Conservation (phyloP, 2,329 filamentous ascomycete genomes). For the Penicillium sp. region DNA sequence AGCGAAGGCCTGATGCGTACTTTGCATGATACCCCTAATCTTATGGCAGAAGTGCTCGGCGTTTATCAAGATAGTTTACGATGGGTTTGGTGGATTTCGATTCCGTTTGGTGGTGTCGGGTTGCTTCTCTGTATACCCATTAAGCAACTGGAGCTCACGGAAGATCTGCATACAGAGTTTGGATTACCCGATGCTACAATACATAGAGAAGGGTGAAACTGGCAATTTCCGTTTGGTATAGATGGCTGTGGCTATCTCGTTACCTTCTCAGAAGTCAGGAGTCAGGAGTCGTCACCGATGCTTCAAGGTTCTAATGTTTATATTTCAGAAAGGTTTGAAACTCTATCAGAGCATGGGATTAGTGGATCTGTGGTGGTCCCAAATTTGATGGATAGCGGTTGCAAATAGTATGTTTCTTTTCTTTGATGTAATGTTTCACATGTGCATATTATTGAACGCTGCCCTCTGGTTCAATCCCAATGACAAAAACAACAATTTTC, state of each 20-base stretch:
- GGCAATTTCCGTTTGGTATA: not conserved
- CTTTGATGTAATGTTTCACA: not conserved
- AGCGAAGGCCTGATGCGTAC: constrained; percentile 2
- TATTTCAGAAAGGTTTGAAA: constrained; percentile 5
- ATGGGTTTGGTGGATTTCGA: constrained; percentile 38
- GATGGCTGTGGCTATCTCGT: not conserved
- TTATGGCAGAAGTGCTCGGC: constrained; percentile 26
- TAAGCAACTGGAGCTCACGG: constrained; percentile 22
- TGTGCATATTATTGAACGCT: not conserved
- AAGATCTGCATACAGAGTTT: constrained; percentile 2
- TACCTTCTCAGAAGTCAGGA: too few relatives aligned
- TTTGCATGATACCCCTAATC: not conserved
- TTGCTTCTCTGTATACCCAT: constrained; percentile 35
- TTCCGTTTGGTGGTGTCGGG: constrained; percentile 30
- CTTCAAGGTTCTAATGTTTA: not conserved
- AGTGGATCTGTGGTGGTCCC: constrained; percentile 9
- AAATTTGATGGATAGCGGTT: too few relatives aligned
- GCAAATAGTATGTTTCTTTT: not conserved
- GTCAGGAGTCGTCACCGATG: not conserved
- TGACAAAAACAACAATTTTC: not conserved
- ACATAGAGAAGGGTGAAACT: not conserved
- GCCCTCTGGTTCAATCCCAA: not conserved
- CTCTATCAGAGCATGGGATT: constrained; percentile 9
- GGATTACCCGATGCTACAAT: constrained; percentile 46
- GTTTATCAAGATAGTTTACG: constrained; percentile 35